Percentiles rank a stretch among this genome's conserved stretches.
Evolutionary conservation across 768 basidiomycete species (phyloP).

Genomic region (Tylopilus sp.): DNA sequence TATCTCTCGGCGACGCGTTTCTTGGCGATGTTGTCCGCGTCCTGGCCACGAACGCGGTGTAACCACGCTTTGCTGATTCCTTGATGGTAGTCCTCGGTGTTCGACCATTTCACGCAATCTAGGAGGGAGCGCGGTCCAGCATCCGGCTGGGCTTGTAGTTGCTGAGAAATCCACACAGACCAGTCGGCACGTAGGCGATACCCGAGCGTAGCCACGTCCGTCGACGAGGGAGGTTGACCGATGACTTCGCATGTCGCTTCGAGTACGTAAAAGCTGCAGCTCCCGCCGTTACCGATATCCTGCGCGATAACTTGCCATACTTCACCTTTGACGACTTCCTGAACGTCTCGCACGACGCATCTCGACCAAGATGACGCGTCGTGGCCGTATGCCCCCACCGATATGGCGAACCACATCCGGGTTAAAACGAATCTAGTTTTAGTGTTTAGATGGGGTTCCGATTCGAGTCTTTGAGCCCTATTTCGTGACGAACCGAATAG

Average conservation of each 20-base stretch:
- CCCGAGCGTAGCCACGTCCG: not conserved
- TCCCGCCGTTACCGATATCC: conserved; percentile 23
- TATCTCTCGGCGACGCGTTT: conserved; percentile 56
- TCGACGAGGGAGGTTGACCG: conserved; percentile 35
- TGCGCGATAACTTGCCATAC: conserved; percentile 54
- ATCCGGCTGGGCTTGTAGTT: not conserved
- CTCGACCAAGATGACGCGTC: conserved; percentile 34
- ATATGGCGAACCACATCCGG: conserved; percentile 59
- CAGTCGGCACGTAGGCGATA: conserved; percentile 56
- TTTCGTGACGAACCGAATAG: conserved; percentile 45
- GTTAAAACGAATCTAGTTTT: conserved; percentile 58
- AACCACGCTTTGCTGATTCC: conserved; percentile 73
- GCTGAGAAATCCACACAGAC: conserved; percentile 51
- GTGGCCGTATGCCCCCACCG: conserved; percentile 41
- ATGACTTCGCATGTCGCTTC: conserved; percentile 74
- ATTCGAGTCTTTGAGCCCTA: not conserved
- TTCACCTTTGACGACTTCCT: conserved; percentile 52
- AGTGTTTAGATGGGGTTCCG: conserved; percentile 1
- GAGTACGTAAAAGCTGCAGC: conserved; percentile 48
- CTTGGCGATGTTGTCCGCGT: conserved; percentile 41
- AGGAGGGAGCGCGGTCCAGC: conserved; percentile 7
- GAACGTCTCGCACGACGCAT: conserved; percentile 42
- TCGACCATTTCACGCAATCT: conserved; percentile 56
- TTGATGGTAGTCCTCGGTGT: conserved; percentile 63
- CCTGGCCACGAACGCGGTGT: conserved; percentile 40